Evolutionary conservation across 441 rosid genomes (phyloP).

Genomic region (Lagerstroemia fauriei): DNA sequence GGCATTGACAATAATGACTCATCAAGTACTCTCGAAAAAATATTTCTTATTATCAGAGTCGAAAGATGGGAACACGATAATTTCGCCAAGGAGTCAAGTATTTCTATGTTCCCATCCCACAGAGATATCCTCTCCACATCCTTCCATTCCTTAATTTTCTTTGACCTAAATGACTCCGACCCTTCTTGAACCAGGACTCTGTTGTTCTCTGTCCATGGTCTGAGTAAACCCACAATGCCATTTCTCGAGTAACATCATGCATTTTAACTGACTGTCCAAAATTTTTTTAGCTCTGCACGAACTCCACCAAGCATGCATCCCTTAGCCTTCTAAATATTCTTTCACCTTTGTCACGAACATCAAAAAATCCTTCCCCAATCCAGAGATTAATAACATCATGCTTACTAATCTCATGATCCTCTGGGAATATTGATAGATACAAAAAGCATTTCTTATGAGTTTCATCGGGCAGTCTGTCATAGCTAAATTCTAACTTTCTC

Average conservation of each 20-base stretch:
- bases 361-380: constrained; percentile 13
- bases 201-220: constrained; percentile 14
- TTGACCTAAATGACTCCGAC: neutral
- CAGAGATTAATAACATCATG: neutral
- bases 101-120: neutral
- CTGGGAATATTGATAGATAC: constrained; percentile 35
- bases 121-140: neutral
- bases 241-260: constrained; percentile 49
- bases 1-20: neutral
- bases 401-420: neutral
- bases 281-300: neutral
- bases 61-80: neutral
- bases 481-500: constrained; percentile 37
- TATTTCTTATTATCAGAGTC: neutral
- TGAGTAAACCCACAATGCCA: constrained; percentile 44
- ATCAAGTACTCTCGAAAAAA: neutral
- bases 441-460: constrained; percentile 29
- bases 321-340: constrained; percentile 31
- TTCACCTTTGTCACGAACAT: constrained; percentile 21
- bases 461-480: constrained; percentile 28
- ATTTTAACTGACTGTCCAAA: constrained; percentile 17
- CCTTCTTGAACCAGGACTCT: constrained; percentile 23
- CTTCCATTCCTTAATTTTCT: neutral
- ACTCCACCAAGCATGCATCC: constrained; percentile 33
- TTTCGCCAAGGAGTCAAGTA: neutral